phyloP scores from a whole-genome alignment of 2,329 filamentous ascomycete genomes.

The Fusarium denticulatum region DNA sequence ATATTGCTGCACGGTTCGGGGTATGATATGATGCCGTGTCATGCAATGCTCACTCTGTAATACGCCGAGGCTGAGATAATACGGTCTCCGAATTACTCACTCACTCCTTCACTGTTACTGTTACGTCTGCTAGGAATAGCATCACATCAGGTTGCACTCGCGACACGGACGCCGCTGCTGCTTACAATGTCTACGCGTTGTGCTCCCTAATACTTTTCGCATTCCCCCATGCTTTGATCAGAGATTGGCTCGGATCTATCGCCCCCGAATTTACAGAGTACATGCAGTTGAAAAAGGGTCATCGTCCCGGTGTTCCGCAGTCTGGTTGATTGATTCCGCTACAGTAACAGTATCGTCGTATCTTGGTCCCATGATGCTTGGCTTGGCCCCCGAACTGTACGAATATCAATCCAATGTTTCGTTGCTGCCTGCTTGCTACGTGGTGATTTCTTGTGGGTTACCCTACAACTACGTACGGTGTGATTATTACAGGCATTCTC shows the following conservation, averaged over 20 bases:
- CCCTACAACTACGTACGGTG: not conserved
- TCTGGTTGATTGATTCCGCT: not conserved
- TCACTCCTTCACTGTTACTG: not conserved
- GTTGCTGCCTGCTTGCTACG: slow-evolving; percentile 3
- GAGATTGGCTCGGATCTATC: slow-evolving; percentile 30
- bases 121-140: slow-evolving; percentile 29
- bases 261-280: slow-evolving; percentile 3
- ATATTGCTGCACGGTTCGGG: slow-evolving; percentile 14
- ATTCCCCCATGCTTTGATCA: not conserved
- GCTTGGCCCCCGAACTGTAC: slow-evolving; percentile 16
- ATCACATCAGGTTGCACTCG: slow-evolving; percentile 24
- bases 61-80: slow-evolving; percentile 10
- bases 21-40: not conserved
- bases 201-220: slow-evolving; percentile 6
- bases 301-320: not conserved
- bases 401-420: slow-evolving; percentile 15
- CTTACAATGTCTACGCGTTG: slow-evolving; percentile 4
- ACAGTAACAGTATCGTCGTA: not conserved
- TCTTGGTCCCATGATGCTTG: slow-evolving; percentile 15
- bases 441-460: not conserved
- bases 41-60: not conserved
- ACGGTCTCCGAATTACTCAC: not conserved
- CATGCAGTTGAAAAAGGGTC: not conserved
- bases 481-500: not conserved
- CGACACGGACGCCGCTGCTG: slow-evolving; percentile 12